Base-by-base conservation (phyloP, 2,329 filamentous ascomycete species). In the Corinectria fuckeliana region DNA sequence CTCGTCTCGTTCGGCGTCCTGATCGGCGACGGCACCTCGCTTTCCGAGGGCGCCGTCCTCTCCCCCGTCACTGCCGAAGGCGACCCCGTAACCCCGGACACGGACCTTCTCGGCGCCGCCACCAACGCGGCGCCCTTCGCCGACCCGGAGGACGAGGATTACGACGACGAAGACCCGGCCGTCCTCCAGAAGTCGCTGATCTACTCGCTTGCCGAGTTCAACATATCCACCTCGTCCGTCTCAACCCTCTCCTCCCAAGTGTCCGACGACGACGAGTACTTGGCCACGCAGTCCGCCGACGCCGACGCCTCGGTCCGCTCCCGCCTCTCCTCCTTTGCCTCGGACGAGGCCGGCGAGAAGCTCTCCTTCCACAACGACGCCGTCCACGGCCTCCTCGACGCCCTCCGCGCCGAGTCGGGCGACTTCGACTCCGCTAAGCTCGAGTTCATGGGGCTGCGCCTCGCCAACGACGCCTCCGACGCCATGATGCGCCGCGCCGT, bases 381-480 rank as follows among this genome's bases (percentile, higher is more conserved):
- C 23, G 91, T 94, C 3, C 83, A 88, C 64, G 94, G 92, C 61
- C 85, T 98, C n/a, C 84, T 93, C 62, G 93, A 97, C 70, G 91
- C 92, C 21, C 82, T 98, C 39, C 89, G 90, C 50, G 90, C 88
- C 20, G 87, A 88, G 11, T 85, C 86, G 13, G 86, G 88, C 10
- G 91, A 96, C 72, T 95, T 96, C 64, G 93, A 97, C 70, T 82
- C 82, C 2, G 85, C 87, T 49, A 92, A 94, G 74, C 85, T 98
- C 30, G 95, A 99, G 74, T 91, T 99, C 63, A 96, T 93, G 81
- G 91, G 92, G 45, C 82, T 98, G n/a, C 90, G 94, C 10, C 91
- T 99, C 75, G 90, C 89, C 54, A 92, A 91, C 70, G 92, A 98
- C 71, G 95, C 95, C 2, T 93, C 92, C 1, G 94, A 97, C 71